Evolutionary conservation across 768 basidiomycete genomes (phyloP).

Genomic region (Lactarius pseudohatsudake): DNA sequence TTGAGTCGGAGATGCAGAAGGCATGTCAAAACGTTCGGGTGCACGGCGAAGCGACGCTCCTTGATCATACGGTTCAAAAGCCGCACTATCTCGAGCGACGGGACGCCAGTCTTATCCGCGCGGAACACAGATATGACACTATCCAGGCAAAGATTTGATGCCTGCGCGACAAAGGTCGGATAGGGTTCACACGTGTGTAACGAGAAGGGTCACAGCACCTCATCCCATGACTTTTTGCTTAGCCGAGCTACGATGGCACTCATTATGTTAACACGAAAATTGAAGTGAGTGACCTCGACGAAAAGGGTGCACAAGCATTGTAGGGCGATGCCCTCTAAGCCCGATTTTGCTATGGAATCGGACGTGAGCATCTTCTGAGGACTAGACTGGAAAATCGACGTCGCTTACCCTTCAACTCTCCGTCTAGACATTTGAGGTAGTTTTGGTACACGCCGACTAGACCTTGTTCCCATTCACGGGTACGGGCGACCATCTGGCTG

Average conservation of each 20-base stretch:
- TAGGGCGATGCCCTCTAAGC: conserved; percentile 66
- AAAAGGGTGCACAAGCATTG: conserved; percentile 87
- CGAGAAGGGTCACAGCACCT: conserved; percentile 49
- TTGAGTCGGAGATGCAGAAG: conserved; percentile 84
- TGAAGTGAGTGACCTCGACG: conserved; percentile 89
- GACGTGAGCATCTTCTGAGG: conserved; percentile 1
- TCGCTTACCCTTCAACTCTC: conserved; percentile 77
- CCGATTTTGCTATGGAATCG: conserved; percentile 52
- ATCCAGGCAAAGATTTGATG: conserved; percentile 81
- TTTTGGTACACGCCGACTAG: conserved; percentile 84
- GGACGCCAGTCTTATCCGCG: conserved; percentile 72
- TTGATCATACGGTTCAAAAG: conserved; percentile 95
- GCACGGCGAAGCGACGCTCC: conserved; percentile 85
- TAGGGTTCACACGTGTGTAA: conserved; percentile 23
- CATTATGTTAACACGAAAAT: conserved; percentile 93
- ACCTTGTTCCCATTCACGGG: conserved; percentile 95
- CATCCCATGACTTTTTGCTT: conserved; percentile 86
- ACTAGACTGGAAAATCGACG: conserved; percentile 18
- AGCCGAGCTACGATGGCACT: conserved; percentile 78
- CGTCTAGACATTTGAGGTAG: conserved; percentile 82
- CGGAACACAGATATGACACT: conserved; percentile 82
- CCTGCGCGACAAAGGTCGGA: conserved; percentile 45
- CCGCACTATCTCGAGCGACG: conserved; percentile 87
- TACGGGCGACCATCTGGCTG: conserved; percentile 84
- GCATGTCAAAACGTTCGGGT: conserved; percentile 84